Evolutionary conservation across 352 stramenopile species (phyloP).

Genomic region (Globisporangium radiosum): DNA sequence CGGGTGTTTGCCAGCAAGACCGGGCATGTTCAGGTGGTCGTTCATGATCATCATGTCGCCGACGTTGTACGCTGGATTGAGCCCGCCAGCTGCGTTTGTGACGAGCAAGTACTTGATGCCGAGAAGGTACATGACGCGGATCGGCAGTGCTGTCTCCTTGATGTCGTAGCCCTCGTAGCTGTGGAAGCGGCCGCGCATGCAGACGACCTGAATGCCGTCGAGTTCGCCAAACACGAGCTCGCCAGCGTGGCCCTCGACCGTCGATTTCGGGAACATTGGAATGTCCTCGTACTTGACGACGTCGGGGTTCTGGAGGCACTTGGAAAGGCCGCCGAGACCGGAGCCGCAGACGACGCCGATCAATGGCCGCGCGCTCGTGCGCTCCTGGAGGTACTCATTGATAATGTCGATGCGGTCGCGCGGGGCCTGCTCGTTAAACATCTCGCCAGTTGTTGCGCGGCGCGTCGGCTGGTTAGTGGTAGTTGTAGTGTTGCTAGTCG

Average conservation of each 20-base stretch:
- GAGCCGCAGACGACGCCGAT: slow-evolving; percentile 93
- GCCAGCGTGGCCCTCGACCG: slow-evolving; percentile 91
- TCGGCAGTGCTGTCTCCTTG: slow-evolving; percentile 91
- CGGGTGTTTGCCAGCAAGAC: slow-evolving; percentile 90
- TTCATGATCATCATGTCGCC: slow-evolving; percentile 96
- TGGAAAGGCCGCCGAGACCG: slow-evolving; percentile 89
- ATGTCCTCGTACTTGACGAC: slow-evolving; percentile 93
- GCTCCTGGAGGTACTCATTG: slow-evolving; percentile 55
- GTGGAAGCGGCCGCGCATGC: slow-evolving; percentile 96
- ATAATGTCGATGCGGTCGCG: slow-evolving; percentile 80
- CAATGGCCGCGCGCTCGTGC: slow-evolving; percentile 42
- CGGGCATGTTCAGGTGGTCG: slow-evolving; percentile 95
- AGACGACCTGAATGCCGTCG: slow-evolving; percentile 81
- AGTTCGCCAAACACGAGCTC: slow-evolving; percentile 95
- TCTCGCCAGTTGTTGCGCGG: slow-evolving; percentile 43
- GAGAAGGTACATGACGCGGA: slow-evolving; percentile 93
- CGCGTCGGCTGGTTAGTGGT: slow-evolving; percentile 15
- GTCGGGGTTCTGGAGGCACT: slow-evolving; percentile 84
- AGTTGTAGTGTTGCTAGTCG: background rate
- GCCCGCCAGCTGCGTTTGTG: slow-evolving; percentile 94
- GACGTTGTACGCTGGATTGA: slow-evolving; percentile 93
- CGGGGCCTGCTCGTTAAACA: slow-evolving; percentile 52
- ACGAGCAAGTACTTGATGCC: slow-evolving; percentile 94
- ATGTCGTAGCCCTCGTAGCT: slow-evolving; percentile 96
- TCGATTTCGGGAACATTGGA: slow-evolving; percentile 90